Conservation (phyloP, 805 yeast species). For the Kazachstania taianensis region DNA sequence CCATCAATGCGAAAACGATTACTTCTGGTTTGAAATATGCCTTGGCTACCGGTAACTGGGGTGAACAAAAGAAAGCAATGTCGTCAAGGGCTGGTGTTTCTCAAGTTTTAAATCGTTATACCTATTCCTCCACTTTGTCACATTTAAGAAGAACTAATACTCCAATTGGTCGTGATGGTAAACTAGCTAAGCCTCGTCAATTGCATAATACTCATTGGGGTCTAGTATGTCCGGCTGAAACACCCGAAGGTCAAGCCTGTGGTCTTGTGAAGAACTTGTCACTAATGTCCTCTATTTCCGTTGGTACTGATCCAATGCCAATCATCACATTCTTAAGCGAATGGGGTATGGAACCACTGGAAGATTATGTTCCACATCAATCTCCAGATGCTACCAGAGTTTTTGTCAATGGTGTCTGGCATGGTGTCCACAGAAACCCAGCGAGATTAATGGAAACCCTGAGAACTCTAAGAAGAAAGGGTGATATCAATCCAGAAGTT, state of each 20-base stretch:
- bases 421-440: conserved; percentile 96
- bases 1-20: conserved; percentile 93
- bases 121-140: conserved; percentile 96
- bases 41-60: conserved; percentile 99
- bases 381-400: conserved; percentile 87
- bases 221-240: conserved; percentile 98
- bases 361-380: conserved; percentile 88
- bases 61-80: conserved; percentile 99
- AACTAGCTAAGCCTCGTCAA: conserved; percentile 97
- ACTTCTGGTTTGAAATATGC: conserved; percentile 97
- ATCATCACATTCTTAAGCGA: conserved; percentile 87
- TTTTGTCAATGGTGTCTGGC: conserved; percentile 98
- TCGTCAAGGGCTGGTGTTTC: conserved; percentile 98
- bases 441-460: conserved; percentile 84
- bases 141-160: conserved; percentile 98
- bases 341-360: conserved; percentile 98
- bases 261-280: conserved; percentile 96
- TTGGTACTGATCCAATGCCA: conserved; percentile 95
- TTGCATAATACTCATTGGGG: conserved; percentile 99
- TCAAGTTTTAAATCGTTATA: conserved; percentile 94
- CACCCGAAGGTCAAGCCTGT: conserved; percentile 99
- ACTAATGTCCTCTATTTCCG: conserved; percentile 94
- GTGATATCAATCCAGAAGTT: conserved; percentile 93
- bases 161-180: conserved; percentile 99
- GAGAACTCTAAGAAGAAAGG: conserved; percentile 84